Evolutionary conservation across 805 yeast genomes (phyloP).

Genomic region (Metschnikowia noctiluminum): DNA sequence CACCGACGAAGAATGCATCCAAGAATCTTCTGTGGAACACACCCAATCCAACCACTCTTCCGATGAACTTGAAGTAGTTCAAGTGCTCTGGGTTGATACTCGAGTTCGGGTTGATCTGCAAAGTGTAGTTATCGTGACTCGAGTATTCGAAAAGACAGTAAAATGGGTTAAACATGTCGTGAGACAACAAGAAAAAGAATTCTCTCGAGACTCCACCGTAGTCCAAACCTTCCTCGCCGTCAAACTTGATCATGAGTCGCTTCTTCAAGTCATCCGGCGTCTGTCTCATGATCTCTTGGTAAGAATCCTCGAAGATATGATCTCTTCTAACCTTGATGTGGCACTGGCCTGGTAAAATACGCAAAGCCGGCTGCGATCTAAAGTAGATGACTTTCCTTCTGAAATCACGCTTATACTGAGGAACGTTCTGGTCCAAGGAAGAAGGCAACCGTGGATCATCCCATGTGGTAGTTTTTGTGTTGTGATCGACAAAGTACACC

Average conservation of each 20-base stretch:
- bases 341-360: conserved; percentile 98
- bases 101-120: conserved; percentile 96
- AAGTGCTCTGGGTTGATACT: conserved; percentile 97
- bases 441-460: conserved; percentile 99
- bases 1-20: conserved; percentile 98
- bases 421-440: conserved; percentile 95
- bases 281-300: conserved; percentile 98
- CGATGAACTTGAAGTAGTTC: conserved; percentile 96
- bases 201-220: conserved; percentile 99
- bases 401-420: conserved; percentile 98
- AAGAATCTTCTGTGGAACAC: conserved; percentile 97
- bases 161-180: conserved; percentile 98
- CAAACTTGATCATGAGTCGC: conserved; percentile 95
- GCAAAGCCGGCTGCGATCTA: conserved; percentile 96
- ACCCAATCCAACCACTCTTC: conserved; percentile 96
- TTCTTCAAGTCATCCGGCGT: conserved; percentile 97
- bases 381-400: conserved; percentile 96
- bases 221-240: conserved; percentile 99
- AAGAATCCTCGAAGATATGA: conserved; percentile 94
- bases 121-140: conserved; percentile 95
- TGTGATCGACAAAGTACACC: conserved; percentile 97
- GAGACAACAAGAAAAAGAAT: conserved; percentile 92
- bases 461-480: conserved; percentile 99
- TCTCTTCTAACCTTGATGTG: conserved; percentile 97
- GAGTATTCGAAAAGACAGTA: conserved; percentile 97